Evolutionary conservation across 306 rosid genomes (phyloP).

Genomic region (Prunus armeniaca): DNA sequence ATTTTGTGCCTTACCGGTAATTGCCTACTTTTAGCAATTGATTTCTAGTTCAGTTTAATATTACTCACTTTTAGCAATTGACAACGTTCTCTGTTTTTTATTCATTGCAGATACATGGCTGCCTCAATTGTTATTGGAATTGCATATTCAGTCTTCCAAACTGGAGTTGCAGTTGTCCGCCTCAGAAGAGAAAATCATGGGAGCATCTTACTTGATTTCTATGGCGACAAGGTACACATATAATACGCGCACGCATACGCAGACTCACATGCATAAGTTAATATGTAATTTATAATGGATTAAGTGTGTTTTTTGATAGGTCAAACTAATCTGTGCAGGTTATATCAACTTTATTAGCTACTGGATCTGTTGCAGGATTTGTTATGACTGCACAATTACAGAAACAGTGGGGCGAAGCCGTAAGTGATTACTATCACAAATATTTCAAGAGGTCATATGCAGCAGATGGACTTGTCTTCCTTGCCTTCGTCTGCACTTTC

Average conservation of each 20-base stretch:
- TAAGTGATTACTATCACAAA: not conserved
- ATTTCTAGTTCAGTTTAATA: not conserved
- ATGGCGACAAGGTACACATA: constrained; percentile 20
- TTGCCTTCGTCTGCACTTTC: constrained; percentile 29
- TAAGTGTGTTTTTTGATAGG: no score
- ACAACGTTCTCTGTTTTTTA: not conserved
- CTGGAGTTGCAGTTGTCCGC: constrained; percentile 1
- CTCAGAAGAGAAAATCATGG: constrained; percentile 5
- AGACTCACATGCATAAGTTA: not conserved
- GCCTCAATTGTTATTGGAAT: constrained; percentile 15
- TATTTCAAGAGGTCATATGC: constrained; percentile 1
- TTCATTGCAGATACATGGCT: constrained; percentile 17
- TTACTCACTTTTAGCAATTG: not conserved
- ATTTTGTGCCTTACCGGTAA: constrained; percentile 9
- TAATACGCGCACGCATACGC: no score
- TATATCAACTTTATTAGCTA: constrained; percentile 14
- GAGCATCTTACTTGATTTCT: constrained; percentile 12
- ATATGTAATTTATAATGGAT: no score
- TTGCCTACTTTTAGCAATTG: not conserved
- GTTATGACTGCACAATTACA: constrained; percentile 19
- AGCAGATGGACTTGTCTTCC: constrained; percentile 16
- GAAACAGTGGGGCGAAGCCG: not conserved
- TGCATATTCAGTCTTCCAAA: constrained; percentile 21
- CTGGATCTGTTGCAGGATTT: constrained; percentile 30
- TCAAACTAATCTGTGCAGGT: constrained; percentile 13